These are phyloP conservation scores for Suillus paluster DNA, from an alignment of 768 basidiomycete genomes.

Conservation along the genomic window DNA sequence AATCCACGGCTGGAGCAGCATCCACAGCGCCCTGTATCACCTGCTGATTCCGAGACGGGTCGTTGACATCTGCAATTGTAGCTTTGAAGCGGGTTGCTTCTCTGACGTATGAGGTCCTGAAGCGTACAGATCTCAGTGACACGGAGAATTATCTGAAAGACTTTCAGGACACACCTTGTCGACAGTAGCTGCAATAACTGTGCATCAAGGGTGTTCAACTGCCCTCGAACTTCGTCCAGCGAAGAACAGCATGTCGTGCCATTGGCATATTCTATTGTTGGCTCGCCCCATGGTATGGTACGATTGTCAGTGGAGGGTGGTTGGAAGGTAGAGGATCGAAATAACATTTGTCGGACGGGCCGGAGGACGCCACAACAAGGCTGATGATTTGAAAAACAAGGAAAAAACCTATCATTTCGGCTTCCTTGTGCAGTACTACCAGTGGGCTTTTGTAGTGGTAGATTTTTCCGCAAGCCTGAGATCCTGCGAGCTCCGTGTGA, in stretches of 20 bases:
- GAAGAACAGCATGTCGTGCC: slow-evolving; percentile 32
- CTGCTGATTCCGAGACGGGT: slow-evolving; percentile 19
- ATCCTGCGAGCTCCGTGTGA: too few species aligned
- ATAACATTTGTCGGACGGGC: slow-evolving; percentile 21
- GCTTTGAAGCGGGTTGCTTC: slow-evolving; percentile 32
- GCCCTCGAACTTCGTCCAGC: slow-evolving; percentile 21
- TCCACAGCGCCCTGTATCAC: slow-evolving; percentile 26
- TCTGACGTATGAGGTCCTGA: slow-evolving; percentile 25
- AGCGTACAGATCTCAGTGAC: background rate
- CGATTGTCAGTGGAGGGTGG: slow-evolving; percentile 21
- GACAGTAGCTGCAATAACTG: slow-evolving; percentile 24
- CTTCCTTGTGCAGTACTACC: background rate
- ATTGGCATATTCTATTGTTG: slow-evolving; percentile 20
- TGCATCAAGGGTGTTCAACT: slow-evolving; percentile 22
- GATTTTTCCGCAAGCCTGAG: background rate
- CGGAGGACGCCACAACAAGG: slow-evolving; percentile 2
- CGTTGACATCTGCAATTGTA: slow-evolving; percentile 16
- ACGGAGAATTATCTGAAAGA: background rate
- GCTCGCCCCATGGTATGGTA: slow-evolving; percentile 27
- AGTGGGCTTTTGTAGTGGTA: background rate
- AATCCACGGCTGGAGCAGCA: slow-evolving; percentile 18
- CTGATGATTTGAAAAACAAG: background rate
- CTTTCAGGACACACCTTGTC: slow-evolving; percentile 13
- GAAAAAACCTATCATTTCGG: background rate
- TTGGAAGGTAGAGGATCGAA: slow-evolving; percentile 14